phyloP scores from a whole-genome alignment of 139 green algal species.

The Deuterostichococcus epilithicus region DNA sequence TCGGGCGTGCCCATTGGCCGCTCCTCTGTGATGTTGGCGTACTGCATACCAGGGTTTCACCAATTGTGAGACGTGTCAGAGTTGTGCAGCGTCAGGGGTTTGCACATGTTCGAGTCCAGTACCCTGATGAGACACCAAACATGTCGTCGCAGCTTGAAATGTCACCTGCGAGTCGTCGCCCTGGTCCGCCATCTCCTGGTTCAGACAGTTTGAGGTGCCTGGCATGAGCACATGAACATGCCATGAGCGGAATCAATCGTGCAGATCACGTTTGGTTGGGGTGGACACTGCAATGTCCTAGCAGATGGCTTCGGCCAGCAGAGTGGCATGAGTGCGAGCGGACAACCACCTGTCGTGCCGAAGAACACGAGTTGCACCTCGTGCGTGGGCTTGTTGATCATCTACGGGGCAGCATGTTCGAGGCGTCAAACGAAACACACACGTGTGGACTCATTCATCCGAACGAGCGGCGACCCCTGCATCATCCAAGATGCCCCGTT shows the following conservation, averaged over 20 bases:
- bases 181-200: constrained; percentile 4
- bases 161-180: constrained; percentile 8
- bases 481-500: no score
- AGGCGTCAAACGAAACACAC: no score
- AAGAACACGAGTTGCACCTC: constrained; percentile 25
- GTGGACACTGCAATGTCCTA: not conserved
- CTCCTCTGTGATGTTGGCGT: no score
- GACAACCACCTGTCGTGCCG: constrained; percentile 20
- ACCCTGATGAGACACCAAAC: no score
- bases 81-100: no score
- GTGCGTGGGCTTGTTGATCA: constrained; percentile 23
- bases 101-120: no score
- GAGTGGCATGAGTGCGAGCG: no score
- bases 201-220: constrained; percentile 14
- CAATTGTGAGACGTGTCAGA: no score
- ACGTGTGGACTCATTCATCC: not conserved
- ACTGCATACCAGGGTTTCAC: no score
- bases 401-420: constrained; percentile 8
- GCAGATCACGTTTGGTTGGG: not conserved
- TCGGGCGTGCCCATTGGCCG: no score
- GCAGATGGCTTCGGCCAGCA: not conserved
- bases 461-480: no score
- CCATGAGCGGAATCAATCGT: not conserved
- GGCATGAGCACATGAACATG: not conserved
- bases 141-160: no score